These are phyloP conservation scores for Chrysoporthe deuterocubensis DNA, from an alignment of 2,329 filamentous ascomycete species.

Conservation along the genomic window DNA sequence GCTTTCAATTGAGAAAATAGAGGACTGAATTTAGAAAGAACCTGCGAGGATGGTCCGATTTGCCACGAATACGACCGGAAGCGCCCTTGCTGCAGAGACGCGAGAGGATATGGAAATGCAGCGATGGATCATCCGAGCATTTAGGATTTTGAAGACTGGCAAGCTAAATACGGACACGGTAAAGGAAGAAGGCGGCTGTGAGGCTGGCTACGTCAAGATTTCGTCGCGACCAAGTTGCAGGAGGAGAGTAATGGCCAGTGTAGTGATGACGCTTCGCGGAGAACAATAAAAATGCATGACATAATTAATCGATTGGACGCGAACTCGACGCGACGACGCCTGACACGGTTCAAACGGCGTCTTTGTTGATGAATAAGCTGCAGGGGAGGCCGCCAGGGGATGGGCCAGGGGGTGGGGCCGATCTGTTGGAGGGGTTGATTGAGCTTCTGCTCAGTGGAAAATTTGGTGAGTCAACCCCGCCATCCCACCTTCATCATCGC, in stretches of 20 bases:
- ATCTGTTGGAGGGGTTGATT: slow-evolving; percentile 6
- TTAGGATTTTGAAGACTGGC: neutral
- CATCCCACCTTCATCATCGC: neutral
- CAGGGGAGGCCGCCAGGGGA: neutral
- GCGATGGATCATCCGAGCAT: neutral
- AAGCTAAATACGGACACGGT: neutral
- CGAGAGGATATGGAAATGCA: too few species aligned
- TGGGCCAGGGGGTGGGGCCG: neutral
- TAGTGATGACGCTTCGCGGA: neutral
- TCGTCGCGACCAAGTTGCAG: neutral
- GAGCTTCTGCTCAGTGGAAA: neutral
- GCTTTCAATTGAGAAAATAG: neutral
- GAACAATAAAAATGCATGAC: slow-evolving; percentile 4
- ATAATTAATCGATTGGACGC: slow-evolving; percentile 21
- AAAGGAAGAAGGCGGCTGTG: neutral
- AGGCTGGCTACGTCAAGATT: neutral
- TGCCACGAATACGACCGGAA: slow-evolving; percentile 12
- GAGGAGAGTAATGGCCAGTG: too few species aligned
- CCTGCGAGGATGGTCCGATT: neutral
- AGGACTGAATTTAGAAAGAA: neutral
- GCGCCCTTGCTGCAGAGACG: neutral
- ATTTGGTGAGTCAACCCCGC: slow-evolving; percentile 11
- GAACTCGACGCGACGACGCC: slow-evolving; percentile 15
- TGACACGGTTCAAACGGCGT: neutral
- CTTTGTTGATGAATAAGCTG: neutral